These are phyloP conservation scores for Penicillium fimorum DNA, from an alignment of 495 filamentous ascomycete species.

Conservation along the genomic window DNA sequence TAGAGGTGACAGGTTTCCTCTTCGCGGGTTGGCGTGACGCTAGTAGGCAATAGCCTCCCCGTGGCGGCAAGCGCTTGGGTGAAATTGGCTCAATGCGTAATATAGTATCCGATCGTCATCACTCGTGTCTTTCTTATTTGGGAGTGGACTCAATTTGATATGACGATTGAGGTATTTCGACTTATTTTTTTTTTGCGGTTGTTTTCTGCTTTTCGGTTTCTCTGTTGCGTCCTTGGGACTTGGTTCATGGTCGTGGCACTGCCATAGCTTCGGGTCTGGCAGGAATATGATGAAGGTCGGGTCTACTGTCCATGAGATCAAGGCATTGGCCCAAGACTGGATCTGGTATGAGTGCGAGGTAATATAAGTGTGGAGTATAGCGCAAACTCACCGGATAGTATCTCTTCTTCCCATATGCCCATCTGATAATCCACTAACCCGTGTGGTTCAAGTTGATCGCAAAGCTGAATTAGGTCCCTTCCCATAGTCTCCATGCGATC, in stretches of 20 bases:
- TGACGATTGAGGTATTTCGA: neutral
- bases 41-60: constrained; percentile 30
- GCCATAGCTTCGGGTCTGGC: constrained; percentile 21
- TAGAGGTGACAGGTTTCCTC: constrained; percentile 13
- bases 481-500: constrained; percentile 77
- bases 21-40: constrained; percentile 22
- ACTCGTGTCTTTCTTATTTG: neutral
- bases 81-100: neutral
- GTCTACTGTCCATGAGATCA: constrained; percentile 50
- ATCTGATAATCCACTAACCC: constrained; percentile 97
- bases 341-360: neutral
- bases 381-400: constrained; percentile 67
- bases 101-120: constrained; percentile 9
- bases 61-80: constrained; percentile 13
- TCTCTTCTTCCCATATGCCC: constrained; percentile 93
- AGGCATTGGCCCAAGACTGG: constrained; percentile 66
- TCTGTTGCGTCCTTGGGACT: constrained; percentile 1
- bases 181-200: neutral
- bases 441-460: constrained; percentile 81
- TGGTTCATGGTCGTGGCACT: constrained; percentile 25
- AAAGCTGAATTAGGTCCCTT: constrained; percentile 73
- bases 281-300: constrained; percentile 31
- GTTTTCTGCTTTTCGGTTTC: neutral
- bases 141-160: neutral
- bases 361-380: constrained; percentile 7